Evolutionary conservation across 768 basidiomycete genomes (phyloP), one percentile per base, ranked within the genome.

Genomic region (Boletus rubescentipes): DNA sequence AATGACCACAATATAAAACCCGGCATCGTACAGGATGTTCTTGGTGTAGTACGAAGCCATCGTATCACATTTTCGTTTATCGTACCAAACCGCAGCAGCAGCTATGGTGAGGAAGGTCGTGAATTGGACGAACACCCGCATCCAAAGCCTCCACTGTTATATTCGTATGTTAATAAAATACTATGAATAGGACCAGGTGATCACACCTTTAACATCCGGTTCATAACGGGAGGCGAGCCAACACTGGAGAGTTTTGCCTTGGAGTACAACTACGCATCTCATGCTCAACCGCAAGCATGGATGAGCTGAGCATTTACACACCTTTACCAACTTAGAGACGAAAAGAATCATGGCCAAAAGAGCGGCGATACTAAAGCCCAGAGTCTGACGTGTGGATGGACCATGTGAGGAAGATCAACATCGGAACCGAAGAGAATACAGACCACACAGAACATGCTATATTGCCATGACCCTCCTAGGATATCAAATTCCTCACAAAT

Each of bases 91-190:
- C 2, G 65, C 73, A 3, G 76, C 70, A 15, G 77, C 74, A 8
- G 77, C 74, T 6, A 83, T 39, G 3, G 72, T 71, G 60, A 84
- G 82, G 65, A 84, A 83, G 6, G 68, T 67, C 2, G 78, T 65
- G 5, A 83, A 71, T 32, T 82, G 80, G 12, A 82, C 60, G 54
- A 64, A 70, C 31, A 78, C 80, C 6, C 74, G 79, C 54, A 83
- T 75, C 34, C 77, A 63, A 15, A 81, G 71, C n/a, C 78, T 72
- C 46, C 80, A 65, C 81, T 82, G 48, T 4, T 18, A n/a, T 23
- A 40, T 23, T 23, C 5, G 18, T 23, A 23, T 37, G 42, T 44
- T 37, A 46, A 35, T 9, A 41, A 39, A 46, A 32, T 14, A 26
- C 18, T 21, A 16, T 40, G 14, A 20, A 42, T 9, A 20, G 36